Conservation (phyloP, 768 basidiomycete genomes). For the Sistotremastrum niveocremeum region DNA sequence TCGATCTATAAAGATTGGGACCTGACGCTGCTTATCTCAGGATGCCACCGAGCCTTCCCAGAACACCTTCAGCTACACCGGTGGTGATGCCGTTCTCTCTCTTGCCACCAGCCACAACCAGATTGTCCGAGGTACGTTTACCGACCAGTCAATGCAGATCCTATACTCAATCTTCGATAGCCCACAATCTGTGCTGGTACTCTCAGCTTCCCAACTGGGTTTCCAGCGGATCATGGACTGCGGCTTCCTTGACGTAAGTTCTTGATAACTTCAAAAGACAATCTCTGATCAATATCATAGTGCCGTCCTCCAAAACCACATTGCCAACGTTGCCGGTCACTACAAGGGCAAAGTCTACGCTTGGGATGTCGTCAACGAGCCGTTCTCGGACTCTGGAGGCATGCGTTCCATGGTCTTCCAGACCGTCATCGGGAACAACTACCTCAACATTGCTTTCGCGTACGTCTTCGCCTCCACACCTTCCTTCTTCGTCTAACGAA, state of each 20-base stretch:
- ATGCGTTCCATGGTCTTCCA: conserved; percentile 34
- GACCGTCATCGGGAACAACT: conserved; percentile 35
- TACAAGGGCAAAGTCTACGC: conserved; percentile 34
- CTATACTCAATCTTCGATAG: conserved; percentile 3
- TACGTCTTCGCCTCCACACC: too few relatives aligned
- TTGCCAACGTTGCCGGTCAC: conserved; percentile 29
- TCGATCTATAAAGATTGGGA: background rate
- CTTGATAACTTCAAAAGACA: conserved; percentile 20
- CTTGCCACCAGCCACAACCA: conserved; percentile 33
- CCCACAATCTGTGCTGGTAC: conserved; percentile 25
- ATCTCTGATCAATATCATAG: conserved; percentile 18
- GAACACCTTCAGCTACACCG: conserved; percentile 32
- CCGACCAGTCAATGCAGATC: too few relatives aligned
- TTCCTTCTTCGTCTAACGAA: too few relatives aligned
- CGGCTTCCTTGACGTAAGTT: background rate
- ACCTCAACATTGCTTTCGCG: conserved; percentile 36
- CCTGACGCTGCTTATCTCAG: conserved; percentile 19
- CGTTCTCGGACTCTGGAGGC: conserved; percentile 38
- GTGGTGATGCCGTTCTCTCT: conserved; percentile 30
- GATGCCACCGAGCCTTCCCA: conserved; percentile 38
- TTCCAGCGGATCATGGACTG: background rate
- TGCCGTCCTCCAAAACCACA: conserved; percentile 33
- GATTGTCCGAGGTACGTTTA: conserved; percentile 25
- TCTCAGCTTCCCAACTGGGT: conserved; percentile 33
- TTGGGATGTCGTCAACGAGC: conserved; percentile 22